These are phyloP conservation scores for Henckelia pumila DNA, from an alignment of 257 asterid genomes.

Conservation along the genomic window DNA sequence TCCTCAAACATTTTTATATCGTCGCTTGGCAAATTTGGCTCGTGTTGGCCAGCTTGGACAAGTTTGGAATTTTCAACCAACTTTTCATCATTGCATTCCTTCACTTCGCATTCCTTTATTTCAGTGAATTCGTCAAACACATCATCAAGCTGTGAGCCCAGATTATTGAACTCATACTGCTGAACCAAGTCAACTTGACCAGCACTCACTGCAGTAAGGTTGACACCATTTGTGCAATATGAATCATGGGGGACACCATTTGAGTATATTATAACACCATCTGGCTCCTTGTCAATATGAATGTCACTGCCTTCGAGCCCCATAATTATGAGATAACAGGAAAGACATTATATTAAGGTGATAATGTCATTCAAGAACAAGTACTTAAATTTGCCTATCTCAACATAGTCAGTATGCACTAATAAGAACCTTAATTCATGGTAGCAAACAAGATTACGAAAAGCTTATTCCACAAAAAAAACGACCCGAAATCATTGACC, in stretches of 20 bases:
- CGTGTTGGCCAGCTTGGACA: conserved; percentile 27
- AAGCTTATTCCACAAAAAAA: conserved; percentile 1
- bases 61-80: conserved; percentile 31
- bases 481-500: not conserved
- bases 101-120: conserved; percentile 40
- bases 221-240: conserved; percentile 18
- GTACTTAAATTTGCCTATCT: not conserved
- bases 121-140: conserved; percentile 37
- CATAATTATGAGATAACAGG: conserved; percentile 37
- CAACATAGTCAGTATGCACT: not conserved
- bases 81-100: conserved; percentile 50
- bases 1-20: conserved; percentile 22
- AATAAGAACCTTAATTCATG: conserved; percentile 1
- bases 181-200: conserved; percentile 29
- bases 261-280: conserved; percentile 33
- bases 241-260: conserved; percentile 32
- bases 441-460: not conserved
- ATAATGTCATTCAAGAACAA: not conserved
- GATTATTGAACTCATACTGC: conserved; percentile 30
- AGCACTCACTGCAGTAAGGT: conserved; percentile 21
- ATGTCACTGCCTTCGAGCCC: conserved; percentile 48
- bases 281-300: conserved; percentile 60
- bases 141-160: conserved; percentile 29
- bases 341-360: not conserved
- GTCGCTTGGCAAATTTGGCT: conserved; percentile 24